Evolutionary conservation across 352 stramenopile species (phyloP).

Genomic region (Detonula confervacea): DNA sequence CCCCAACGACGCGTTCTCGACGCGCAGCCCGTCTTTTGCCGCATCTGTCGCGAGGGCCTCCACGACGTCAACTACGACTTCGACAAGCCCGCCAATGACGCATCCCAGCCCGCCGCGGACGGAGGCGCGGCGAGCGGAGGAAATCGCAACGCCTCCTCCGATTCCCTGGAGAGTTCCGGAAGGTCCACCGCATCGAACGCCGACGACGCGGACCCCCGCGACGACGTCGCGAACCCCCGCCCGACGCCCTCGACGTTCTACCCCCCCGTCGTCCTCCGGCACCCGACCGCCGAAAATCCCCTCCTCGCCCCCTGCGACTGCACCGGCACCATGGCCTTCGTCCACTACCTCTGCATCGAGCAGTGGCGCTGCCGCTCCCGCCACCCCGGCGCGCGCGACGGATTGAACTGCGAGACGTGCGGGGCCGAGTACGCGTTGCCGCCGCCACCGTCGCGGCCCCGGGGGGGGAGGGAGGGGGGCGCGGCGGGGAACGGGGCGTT

Average conservation of each 20-base stretch:
- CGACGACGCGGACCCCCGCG: too few relatives aligned
- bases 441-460: conserved; percentile 65
- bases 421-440: conserved; percentile 74
- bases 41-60: conserved; percentile 83
- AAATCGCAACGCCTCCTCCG: too few relatives aligned
- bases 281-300: conserved; percentile 76
- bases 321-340: conserved; percentile 84
- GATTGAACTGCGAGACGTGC: conserved; percentile 82
- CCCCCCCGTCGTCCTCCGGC: conserved; percentile 44
- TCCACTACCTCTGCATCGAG: conserved; percentile 86
- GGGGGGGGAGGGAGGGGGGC: background rate
- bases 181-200: too few relatives aligned
- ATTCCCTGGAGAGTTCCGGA: too few relatives aligned
- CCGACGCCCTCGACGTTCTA: background rate
- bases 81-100: conserved; percentile 31
- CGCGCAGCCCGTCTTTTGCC: conserved; percentile 78
- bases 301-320: conserved; percentile 85
- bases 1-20: background rate
- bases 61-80: conserved; percentile 82
- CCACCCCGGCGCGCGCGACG: conserved; percentile 72
- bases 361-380: conserved; percentile 82
- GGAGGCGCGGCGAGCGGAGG: background rate
- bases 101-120: conserved; percentile 20
- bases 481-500: conserved; percentile 8
- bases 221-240: too few relatives aligned